Base-by-base conservation (phyloP, 2,329 filamentous ascomycete genomes). In the Claviceps sp. region DNA sequence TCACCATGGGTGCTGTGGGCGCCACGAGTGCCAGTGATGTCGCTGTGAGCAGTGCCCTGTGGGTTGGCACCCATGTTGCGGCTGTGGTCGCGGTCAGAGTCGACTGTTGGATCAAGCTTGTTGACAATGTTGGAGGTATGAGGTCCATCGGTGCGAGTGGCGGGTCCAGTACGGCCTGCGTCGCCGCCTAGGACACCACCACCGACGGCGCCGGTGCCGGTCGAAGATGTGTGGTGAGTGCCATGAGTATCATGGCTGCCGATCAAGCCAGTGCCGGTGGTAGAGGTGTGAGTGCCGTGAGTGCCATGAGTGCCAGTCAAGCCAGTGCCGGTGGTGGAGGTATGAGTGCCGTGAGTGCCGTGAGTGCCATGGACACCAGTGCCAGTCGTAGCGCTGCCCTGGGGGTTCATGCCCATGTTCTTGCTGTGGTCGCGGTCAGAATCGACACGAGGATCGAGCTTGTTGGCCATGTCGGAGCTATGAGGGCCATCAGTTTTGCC, bases 371-470 rank as follows among this genome's bases (percentile, higher is more conserved):
- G 5, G 4, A 22, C n/a, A 19, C 38, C 38, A 14, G 52, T 53
- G 16, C 52, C 51, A 16, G 53, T 54, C 19, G 52, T 55, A 42
- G 45, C 52, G 26, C 42, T 54, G 16, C 56, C 54, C 4, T 71
- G 68, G 11, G 63, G 59, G 55, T 65, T 65, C 38, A 57, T 54
- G 7, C 64, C 63, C 55, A 63, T 37, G 59, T 63, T 69, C 51
- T 60, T 60, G 58, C 63, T 65, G 45, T 67, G 64, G 52, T 74
- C 72, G 13, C 73, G 66, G 58, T 80, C 74, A 4, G 72, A 75
- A 60, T 80, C 76, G 50, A 77, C 68, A n/a, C 75, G 66, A 17
- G 76, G 76, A 56, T 81, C 77, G 2, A 63, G 43, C 59, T 76
- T 76, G 68, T 81, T 81, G 17, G 67, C 57, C n/a, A 71, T 11